Conservation (phyloP, 495 filamentous ascomycete genomes). For the Neurospora sublineolata region DNA sequence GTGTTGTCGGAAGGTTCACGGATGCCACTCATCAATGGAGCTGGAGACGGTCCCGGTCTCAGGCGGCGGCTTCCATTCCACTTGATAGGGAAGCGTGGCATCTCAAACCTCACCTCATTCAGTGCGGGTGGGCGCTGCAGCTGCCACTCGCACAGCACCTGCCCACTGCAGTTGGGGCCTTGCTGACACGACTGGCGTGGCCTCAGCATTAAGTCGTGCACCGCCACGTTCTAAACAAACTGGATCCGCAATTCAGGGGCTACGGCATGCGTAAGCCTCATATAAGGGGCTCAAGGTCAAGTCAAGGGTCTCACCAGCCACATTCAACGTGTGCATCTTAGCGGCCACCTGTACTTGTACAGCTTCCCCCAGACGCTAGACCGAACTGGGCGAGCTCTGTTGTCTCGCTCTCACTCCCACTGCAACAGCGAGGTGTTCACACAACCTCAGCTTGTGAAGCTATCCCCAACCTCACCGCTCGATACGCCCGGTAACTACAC, state of each 20-base stretch:
- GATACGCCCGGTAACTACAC: neutral
- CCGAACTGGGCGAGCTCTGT: constrained; percentile 8
- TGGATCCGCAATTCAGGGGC: neutral
- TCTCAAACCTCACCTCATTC: constrained; percentile 10
- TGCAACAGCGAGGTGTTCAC: neutral
- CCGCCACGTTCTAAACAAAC: neutral
- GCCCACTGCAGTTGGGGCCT: neutral
- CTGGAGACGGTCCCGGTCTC: neutral
- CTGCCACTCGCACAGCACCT: neutral
- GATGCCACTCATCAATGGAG: neutral
- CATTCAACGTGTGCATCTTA: neutral
- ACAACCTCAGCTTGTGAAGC: neutral
- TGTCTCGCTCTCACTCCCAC: neutral
- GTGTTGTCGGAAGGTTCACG: neutral
- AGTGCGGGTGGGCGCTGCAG: neutral
- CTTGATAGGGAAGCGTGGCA: constrained; percentile 27
- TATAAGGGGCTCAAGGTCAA: neutral
- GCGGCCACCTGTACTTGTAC: constrained; percentile 1
- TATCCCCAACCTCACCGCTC: neutral
- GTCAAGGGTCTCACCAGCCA: neutral
- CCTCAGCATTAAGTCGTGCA: neutral
- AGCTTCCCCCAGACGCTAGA: constrained; percentile 7
- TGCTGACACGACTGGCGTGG: neutral
- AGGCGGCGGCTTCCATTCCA: constrained; percentile 11
- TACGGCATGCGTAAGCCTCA: neutral